phyloP scores from a whole-genome alignment of 129 eudicot genomes.

The Cynara cardunculus region DNA sequence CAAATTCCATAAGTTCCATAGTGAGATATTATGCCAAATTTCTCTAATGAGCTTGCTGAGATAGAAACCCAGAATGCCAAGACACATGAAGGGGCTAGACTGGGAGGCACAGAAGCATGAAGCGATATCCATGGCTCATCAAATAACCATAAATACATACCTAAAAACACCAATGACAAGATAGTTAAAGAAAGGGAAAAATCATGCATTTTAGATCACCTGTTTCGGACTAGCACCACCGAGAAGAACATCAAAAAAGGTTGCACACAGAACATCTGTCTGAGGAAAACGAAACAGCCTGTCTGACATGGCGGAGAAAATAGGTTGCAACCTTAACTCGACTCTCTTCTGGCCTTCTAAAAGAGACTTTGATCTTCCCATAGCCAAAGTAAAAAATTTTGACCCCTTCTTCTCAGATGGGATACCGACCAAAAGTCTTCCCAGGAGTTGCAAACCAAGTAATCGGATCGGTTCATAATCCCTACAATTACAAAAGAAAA shows the following conservation, averaged over 20 bases:
- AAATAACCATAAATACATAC: background rate
- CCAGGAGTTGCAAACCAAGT: slow-evolving; percentile 86
- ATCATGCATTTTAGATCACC: slow-evolving; percentile 38
- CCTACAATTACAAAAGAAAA: slow-evolving; percentile 40
- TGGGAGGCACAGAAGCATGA: too few species aligned
- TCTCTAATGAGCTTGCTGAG: background rate
- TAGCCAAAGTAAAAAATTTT: slow-evolving; percentile 65
- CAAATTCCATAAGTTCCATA: background rate
- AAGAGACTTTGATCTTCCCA: slow-evolving; percentile 75
- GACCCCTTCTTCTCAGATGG: slow-evolving; percentile 87
- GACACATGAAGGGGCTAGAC: background rate
- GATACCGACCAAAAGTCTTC: slow-evolving; percentile 88
- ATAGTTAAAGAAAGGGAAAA: background rate
- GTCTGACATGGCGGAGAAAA: slow-evolving; percentile 68
- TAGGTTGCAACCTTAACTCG: slow-evolving; percentile 52
- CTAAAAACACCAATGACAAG: background rate
- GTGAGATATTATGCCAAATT: background rate
- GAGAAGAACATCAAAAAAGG: slow-evolving; percentile 90
- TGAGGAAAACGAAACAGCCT: slow-evolving; percentile 82
- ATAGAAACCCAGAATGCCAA: background rate
- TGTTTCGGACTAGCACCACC: slow-evolving; percentile 99
- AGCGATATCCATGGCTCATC: too few species aligned
- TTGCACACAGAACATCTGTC: slow-evolving; percentile 78
- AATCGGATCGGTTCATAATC: slow-evolving; percentile 84
- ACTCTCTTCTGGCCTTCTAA: slow-evolving; percentile 53